Evolutionary conservation across 345 rosid genomes (phyloP).

Genomic region (Viola odorata): DNA sequence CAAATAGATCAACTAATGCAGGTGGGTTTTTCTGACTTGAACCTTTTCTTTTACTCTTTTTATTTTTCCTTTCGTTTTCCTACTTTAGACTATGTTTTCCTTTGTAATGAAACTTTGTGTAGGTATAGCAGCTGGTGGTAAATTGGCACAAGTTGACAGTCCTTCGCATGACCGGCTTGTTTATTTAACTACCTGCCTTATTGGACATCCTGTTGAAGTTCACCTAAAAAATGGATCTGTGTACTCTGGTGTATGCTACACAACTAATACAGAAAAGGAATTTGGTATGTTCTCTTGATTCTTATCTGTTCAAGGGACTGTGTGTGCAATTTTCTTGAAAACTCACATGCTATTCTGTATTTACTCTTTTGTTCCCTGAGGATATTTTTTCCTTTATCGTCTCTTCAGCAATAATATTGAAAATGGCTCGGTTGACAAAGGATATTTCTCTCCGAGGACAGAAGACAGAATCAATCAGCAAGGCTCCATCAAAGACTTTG

Average conservation of each 20-base stretch:
- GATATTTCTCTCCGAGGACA: conserved; percentile 54
- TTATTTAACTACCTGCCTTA: conserved; percentile 58
- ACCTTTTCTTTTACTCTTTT: neutral
- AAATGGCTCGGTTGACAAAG: conserved; percentile 76
- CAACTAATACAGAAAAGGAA: conserved; percentile 69
- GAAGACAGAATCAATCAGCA: conserved; percentile 55
- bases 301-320: conserved; percentile 2
- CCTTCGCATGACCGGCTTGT: conserved; percentile 63
- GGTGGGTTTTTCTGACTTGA: conserved; percentile 30
- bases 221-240: conserved; percentile 85
- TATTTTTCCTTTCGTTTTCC: neutral
- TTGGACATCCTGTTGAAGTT: conserved; percentile 84
- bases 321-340: too few species aligned
- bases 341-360: conserved; percentile 4
- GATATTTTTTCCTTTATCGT: neutral
- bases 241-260: conserved; percentile 74
- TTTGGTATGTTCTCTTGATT: conserved; percentile 53
- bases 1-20: conserved; percentile 37
- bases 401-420: conserved; percentile 68
- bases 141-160: conserved; percentile 41
- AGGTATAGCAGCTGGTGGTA: conserved; percentile 39
- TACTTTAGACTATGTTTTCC: conserved; percentile 7
- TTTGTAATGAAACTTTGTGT: conserved; percentile 17
- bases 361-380: conserved; percentile 13
- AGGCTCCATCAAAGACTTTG: conserved; percentile 59